These are phyloP conservation scores for Tolypocladium amazonense DNA, from an alignment of 2,329 filamentous ascomycete genomes.

Conservation along the genomic window DNA sequence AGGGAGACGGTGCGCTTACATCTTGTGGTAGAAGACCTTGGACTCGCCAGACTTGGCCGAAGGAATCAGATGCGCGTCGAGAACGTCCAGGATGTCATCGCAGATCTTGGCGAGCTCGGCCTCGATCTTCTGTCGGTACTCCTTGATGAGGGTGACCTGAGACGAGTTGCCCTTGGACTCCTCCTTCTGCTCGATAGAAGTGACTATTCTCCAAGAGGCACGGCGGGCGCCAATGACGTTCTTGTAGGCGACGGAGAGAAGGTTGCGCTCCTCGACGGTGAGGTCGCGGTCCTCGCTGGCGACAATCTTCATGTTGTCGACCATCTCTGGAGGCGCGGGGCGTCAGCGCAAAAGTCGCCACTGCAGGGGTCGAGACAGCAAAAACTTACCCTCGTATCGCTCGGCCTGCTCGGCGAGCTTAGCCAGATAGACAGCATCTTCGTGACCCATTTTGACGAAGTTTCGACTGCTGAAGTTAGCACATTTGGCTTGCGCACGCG, in stretches of 20 bases:
- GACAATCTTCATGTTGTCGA: slow-evolving; percentile 99
- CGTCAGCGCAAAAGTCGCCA: slow-evolving; percentile 12
- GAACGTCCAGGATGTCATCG: slow-evolving; percentile 90
- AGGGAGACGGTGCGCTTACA: slow-evolving; percentile 39
- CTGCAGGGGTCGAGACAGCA: slow-evolving; percentile 1
- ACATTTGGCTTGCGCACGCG: neutral
- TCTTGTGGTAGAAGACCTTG: slow-evolving; percentile 99
- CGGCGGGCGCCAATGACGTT: slow-evolving; percentile 95
- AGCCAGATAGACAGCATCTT: slow-evolving; percentile 98
- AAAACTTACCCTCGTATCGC: slow-evolving; percentile 87
- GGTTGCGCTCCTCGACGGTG: slow-evolving; percentile 92
- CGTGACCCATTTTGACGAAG: slow-evolving; percentile 78
- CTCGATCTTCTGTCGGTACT: slow-evolving; percentile 99
- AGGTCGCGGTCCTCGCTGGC: slow-evolving; percentile 77
- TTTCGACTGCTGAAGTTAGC: neutral
- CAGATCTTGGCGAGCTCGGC: slow-evolving; percentile 93
- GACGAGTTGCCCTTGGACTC: slow-evolving; percentile 95
- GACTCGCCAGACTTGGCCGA: slow-evolving; percentile 93
- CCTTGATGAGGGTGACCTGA: slow-evolving; percentile 87
- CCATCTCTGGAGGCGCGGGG: slow-evolving; percentile 63
- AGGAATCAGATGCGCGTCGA: slow-evolving; percentile 88
- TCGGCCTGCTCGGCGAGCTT: slow-evolving; percentile 99
- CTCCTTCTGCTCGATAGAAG: slow-evolving; percentile 98
- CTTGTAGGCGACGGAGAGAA: slow-evolving; percentile 97
- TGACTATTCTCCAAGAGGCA: slow-evolving; percentile 97